A percentile compares a stretch with the other conserved stretches of the same genome.
phyloP scores from a whole-genome alignment of 2,329 filamentous ascomycete species.

The Myriosclerotinia duriaeana region DNA sequence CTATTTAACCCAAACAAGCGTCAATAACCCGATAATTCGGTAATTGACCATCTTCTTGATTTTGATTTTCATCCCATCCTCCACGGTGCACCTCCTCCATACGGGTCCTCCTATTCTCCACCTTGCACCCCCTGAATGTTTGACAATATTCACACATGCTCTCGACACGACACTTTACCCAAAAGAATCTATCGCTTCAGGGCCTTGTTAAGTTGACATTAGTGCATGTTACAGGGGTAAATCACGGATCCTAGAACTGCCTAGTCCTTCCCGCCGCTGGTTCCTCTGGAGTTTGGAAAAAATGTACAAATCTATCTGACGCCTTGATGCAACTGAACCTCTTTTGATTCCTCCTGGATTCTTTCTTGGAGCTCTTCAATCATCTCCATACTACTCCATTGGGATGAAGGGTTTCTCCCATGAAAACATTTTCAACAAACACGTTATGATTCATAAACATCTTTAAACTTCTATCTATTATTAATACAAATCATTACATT shows the following conservation, averaged over 20 bases:
- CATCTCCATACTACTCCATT: not conserved
- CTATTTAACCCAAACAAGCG: not conserved
- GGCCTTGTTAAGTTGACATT: not conserved
- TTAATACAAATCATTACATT: not conserved
- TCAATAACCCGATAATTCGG: conserved; percentile 8
- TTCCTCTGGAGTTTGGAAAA: conserved; percentile 1
- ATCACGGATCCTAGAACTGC: not conserved
- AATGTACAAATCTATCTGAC: not conserved
- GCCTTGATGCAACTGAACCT: not conserved
- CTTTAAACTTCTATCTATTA: conserved; percentile 1
- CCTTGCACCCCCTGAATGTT: conserved; percentile 18
- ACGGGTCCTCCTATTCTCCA: conserved; percentile 7
- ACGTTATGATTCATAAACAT: not conserved
- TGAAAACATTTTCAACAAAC: not conserved
- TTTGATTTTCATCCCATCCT: not conserved
- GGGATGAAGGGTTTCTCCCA: conserved; percentile 5
- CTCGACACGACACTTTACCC: not conserved
- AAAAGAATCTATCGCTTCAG: not conserved
- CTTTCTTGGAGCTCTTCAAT: no score
- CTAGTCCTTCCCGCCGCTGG: conserved; percentile 5
- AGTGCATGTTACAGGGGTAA: not conserved
- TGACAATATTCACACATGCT: conserved; percentile 6
- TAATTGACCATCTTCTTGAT: not conserved
- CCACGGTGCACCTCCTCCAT: not conserved
- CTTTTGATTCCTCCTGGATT: not conserved